Conservation (phyloP, 2,329 filamentous ascomycete genomes). For the Botryotinia convoluta region DNA sequence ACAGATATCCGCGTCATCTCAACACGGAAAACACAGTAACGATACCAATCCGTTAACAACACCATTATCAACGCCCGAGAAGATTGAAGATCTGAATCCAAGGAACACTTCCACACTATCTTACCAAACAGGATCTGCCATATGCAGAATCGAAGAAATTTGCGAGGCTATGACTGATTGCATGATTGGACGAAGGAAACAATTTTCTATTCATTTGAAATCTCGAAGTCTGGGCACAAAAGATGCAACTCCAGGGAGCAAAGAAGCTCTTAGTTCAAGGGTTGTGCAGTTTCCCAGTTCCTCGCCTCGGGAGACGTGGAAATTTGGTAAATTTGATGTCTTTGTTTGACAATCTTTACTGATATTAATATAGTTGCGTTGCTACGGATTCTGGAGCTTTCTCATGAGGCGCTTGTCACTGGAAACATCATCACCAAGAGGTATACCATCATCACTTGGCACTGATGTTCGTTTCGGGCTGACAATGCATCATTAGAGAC, state of each 20-base stretch:
- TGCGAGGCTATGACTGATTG: slow-evolving; percentile 51
- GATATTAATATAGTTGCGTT: slow-evolving; percentile 47
- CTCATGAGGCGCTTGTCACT: slow-evolving; percentile 56
- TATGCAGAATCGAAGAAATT: slow-evolving; percentile 55
- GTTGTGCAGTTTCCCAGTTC: slow-evolving; percentile 48
- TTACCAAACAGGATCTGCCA: slow-evolving; percentile 39
- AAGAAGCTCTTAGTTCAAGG: not conserved
- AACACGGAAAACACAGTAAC: not conserved
- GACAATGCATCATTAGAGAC: slow-evolving; percentile 51
- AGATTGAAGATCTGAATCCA: not conserved
- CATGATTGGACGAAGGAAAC: slow-evolving; percentile 44
- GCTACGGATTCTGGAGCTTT: slow-evolving; percentile 57
- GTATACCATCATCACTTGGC: slow-evolving; percentile 40
- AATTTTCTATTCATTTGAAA: slow-evolving; percentile 46
- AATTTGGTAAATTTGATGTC: slow-evolving; percentile 47
- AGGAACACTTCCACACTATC: slow-evolving; percentile 6
- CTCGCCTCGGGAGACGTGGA: slow-evolving; percentile 47
- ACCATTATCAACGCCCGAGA: not conserved
- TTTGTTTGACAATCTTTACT: slow-evolving; percentile 23
- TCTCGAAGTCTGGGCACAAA: not conserved
- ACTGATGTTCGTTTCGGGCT: not conserved
- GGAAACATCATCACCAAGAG: slow-evolving; percentile 60
- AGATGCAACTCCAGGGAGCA: not conserved
- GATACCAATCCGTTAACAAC: not conserved
- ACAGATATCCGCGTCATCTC: not conserved